A percentile compares a stretch with the other conserved stretches of the same genome.
Conservation (phyloP, 805 yeast species). For the Gaillardinia entomophila region DNA sequence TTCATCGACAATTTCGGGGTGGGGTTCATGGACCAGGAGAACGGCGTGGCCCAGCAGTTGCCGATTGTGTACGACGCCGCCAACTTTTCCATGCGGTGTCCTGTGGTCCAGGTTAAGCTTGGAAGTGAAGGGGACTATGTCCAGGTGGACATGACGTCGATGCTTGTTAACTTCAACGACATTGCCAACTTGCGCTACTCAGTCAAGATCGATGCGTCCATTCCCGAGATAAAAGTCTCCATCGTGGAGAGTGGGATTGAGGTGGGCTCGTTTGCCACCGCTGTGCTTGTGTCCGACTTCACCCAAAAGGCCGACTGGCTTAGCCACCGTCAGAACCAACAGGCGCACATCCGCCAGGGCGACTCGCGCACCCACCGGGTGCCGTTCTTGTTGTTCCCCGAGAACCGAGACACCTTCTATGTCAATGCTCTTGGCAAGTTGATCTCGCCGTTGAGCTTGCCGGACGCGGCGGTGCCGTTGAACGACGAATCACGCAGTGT, state of each 20-base stretch:
- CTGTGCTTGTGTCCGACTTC: conserved; percentile 23
- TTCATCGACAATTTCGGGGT: conserved; percentile 47
- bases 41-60: conserved; percentile 54
- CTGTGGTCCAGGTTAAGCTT: conserved; percentile 40
- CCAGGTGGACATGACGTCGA: conserved; percentile 10
- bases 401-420: conserved; percentile 43
- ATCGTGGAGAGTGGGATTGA: conserved; percentile 14
- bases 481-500: conserved; percentile 22
- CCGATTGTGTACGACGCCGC: conserved; percentile 66
- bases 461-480: conserved; percentile 58
- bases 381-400: conserved; percentile 60
- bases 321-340: conserved; percentile 49
- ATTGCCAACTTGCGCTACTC: conserved; percentile 64
- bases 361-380: conserved; percentile 83
- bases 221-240: conserved; percentile 41
- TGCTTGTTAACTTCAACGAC: conserved; percentile 53
- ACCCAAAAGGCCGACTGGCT: conserved; percentile 45
- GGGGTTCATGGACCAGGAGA: conserved; percentile 71
- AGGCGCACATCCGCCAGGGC: conserved; percentile 56
- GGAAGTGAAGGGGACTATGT: conserved; percentile 20
- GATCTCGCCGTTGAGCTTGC: conserved; percentile 56
- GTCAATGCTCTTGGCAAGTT: conserved; percentile 47
- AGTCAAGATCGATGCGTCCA: conserved; percentile 40
- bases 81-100: conserved; percentile 51
- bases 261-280: conserved; percentile 1